Evolutionary conservation across 106 monocot species (phyloP).

Genomic region (Dioscorea zingiberensis): DNA sequence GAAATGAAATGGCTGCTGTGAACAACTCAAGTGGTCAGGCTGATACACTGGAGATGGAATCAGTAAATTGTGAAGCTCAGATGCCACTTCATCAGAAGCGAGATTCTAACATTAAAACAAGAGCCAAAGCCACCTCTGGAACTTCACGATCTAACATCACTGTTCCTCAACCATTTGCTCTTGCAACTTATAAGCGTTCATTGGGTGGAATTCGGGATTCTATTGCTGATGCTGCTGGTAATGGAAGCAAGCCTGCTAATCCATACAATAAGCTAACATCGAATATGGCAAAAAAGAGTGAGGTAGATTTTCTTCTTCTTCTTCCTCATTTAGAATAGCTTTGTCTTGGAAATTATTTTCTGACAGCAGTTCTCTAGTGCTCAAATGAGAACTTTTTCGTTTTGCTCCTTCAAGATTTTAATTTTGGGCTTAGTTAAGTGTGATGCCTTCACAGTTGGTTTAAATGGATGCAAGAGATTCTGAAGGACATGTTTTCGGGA

Average conservation of each 20-base stretch:
- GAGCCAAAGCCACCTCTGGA: constrained; percentile 4
- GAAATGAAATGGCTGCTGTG: constrained; percentile 5
- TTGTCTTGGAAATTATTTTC: too few relatives aligned
- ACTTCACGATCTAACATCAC: constrained; percentile 8
- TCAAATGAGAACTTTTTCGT: too few relatives aligned
- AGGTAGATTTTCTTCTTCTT: constrained; percentile 2
- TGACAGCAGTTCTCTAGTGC: too few relatives aligned
- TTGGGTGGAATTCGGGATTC: constrained; percentile 8
- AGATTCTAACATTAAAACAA: constrained; percentile 9
- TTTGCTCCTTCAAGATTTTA: too few relatives aligned
- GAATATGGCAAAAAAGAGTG: constrained; percentile 15
- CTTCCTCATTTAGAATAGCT: too few relatives aligned
- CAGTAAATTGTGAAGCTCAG: constrained; percentile 1
- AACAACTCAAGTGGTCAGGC: constrained; percentile 6
- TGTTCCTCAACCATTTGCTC: constrained; percentile 25
- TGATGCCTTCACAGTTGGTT: too few relatives aligned
- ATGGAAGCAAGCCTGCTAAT: constrained; percentile 18
- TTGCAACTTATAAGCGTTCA: constrained; percentile 35
- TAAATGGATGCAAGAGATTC: too few relatives aligned
- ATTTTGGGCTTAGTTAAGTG: too few relatives aligned
- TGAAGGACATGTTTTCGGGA: too few relatives aligned
- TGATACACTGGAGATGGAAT: constrained; percentile 17
- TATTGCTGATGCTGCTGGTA: constrained; percentile 12
- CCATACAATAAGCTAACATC: constrained; percentile 5
- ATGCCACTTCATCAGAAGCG: constrained; percentile 8